A percentile compares a stretch with the other conserved stretches of the same genome.
Conservation (phyloP, 2,329 filamentous ascomycete genomes). For the Phoma sp. region DNA sequence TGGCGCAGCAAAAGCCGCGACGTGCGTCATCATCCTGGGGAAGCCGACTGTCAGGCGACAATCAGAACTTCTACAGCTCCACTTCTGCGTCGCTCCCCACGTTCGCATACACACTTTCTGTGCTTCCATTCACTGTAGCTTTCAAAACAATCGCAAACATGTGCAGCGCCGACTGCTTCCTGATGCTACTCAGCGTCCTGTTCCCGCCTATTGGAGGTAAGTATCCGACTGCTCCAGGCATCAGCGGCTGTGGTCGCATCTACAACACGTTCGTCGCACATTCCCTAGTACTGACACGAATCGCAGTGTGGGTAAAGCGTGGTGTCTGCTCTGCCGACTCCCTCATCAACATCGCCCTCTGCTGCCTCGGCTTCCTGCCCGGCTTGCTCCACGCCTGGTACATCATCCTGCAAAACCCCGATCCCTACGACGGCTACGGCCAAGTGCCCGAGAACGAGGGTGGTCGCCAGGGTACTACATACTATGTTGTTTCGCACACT, state of each 20-base stretch:
- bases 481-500: conserved; percentile 36
- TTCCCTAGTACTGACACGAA: conserved; percentile 14
- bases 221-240: conserved; percentile 35
- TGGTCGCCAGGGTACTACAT: conserved; percentile 38
- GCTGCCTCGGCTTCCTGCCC: conserved; percentile 66
- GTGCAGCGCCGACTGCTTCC: conserved; percentile 66
- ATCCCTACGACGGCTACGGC: conserved; percentile 68
- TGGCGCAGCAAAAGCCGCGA: conserved; percentile 8
- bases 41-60: conserved; percentile 10
- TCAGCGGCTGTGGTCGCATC: neutral
- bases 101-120: neutral
- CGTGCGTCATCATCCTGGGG: conserved; percentile 12
- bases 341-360: conserved; percentile 93
- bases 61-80: neutral
- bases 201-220: conserved; percentile 65
- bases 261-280: neutral
- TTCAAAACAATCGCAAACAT: conserved; percentile 46
- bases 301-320: conserved; percentile 90
- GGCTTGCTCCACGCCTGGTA: conserved; percentile 97
- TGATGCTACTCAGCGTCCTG: conserved; percentile 65
- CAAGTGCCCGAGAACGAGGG: conserved; percentile 61
- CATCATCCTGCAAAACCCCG: conserved; percentile 91
- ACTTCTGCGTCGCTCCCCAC: conserved; percentile 1
- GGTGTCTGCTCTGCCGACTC: conserved; percentile 93
- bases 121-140: neutral